Evolutionary conservation across 345 rosid genomes (phyloP).

Genomic region (Capsella bursapastoris): DNA sequence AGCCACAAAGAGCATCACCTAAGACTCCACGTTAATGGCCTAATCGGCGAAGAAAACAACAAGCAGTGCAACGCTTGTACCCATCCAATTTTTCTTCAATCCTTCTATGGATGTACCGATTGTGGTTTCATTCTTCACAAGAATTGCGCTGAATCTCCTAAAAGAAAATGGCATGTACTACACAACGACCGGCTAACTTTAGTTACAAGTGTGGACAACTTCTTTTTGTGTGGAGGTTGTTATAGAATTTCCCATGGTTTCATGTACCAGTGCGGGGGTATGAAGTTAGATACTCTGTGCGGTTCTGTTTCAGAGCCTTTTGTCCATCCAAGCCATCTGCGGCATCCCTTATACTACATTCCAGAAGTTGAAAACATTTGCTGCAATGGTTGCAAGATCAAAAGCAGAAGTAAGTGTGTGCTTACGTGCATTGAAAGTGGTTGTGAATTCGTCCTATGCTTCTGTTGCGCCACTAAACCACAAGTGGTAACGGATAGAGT

Average conservation of each 20-base stretch:
- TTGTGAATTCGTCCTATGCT: no score
- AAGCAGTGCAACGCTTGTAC: no score
- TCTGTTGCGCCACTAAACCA: no score
- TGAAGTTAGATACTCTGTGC: neutral
- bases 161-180: neutral
- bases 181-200: neutral
- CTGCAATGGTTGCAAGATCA: neutral
- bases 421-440: no score
- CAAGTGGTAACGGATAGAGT: no score
- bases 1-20: no score
- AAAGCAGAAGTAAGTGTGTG: no score
- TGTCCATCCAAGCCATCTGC: conserved; percentile 1
- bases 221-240: neutral
- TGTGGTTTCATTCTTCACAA: neutral
- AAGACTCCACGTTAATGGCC: no score
- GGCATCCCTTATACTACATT: neutral
- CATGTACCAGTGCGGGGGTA: neutral
- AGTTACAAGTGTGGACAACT: neutral
- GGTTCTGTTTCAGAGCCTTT: neutral
- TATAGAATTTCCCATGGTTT: neutral
- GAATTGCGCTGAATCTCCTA: neutral
- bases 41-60: no score
- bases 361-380: neutral
- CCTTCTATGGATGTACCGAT: neutral
- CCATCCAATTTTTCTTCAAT: no score